Evolutionary conservation across 257 asterid genomes (phyloP).

Genomic region (Penstemon eatonii): DNA sequence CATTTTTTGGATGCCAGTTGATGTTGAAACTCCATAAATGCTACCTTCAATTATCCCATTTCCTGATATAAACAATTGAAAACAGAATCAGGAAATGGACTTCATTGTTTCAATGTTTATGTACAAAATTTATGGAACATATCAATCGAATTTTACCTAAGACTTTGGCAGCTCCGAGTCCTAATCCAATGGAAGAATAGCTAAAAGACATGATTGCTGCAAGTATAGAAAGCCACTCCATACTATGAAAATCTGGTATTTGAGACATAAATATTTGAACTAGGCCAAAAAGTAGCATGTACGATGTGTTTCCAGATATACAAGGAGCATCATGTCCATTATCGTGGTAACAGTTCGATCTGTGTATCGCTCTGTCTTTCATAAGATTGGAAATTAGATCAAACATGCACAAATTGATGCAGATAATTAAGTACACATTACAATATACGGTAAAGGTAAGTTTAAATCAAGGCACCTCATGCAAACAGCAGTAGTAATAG

Average conservation of each 20-base stretch:
- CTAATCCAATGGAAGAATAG: constrained; percentile 76
- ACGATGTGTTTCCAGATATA: constrained; percentile 38
- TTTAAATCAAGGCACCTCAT: constrained; percentile 46
- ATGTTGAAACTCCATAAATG: constrained; percentile 54
- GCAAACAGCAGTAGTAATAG: constrained; percentile 73
- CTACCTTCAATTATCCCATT: constrained; percentile 65
- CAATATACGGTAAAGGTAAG: too few relatives aligned
- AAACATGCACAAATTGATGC: background rate
- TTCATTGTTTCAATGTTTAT: background rate
- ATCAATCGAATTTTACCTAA: constrained; percentile 38
- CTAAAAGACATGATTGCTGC: constrained; percentile 88
- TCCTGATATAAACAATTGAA: constrained; percentile 44
- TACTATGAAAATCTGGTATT: constrained; percentile 75
- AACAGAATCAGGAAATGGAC: background rate
- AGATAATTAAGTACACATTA: too few relatives aligned
- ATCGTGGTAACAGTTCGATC: constrained; percentile 67
- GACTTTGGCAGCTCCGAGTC: constrained; percentile 72
- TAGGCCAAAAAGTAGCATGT: constrained; percentile 72
- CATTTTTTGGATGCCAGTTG: constrained; percentile 54
- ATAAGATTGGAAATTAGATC: background rate
- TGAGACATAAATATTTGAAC: constrained; percentile 76
- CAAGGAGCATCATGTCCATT: constrained; percentile 59
- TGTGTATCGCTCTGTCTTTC: constrained; percentile 63
- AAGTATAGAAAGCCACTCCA: constrained; percentile 76
- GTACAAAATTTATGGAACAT: background rate